A percentile compares a stretch with the other conserved stretches of the same genome.
Conservation (phyloP, 148 eudicot species). For the Pouteria glomerata region DNA sequence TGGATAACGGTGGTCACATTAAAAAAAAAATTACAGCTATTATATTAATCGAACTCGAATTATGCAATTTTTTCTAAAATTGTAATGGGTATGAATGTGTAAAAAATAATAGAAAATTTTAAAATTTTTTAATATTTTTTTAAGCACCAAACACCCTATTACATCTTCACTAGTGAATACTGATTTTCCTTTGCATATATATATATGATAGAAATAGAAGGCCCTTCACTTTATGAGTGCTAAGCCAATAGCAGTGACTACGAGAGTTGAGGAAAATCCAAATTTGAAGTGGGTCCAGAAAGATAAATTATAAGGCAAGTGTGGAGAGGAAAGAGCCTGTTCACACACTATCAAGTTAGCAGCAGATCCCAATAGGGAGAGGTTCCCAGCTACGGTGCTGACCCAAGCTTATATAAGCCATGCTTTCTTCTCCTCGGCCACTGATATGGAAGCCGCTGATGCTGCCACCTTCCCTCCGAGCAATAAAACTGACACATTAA, state of each 20-base stretch:
- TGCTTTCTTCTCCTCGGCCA: constrained; percentile 64
- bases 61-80: too few relatives aligned
- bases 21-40: too few relatives aligned
- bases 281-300: constrained; percentile 85
- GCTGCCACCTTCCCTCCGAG: constrained; percentile 79
- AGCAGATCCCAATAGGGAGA: constrained; percentile 82
- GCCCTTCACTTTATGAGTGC: constrained; percentile 41
- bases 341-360: constrained; percentile 93
- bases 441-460: constrained; percentile 70
- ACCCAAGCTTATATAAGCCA: constrained; percentile 96
- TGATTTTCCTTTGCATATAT: too few relatives aligned
- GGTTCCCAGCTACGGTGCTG: constrained; percentile 89
- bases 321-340: constrained; percentile 79
- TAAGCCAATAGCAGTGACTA: constrained; percentile 81
- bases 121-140: too few relatives aligned
- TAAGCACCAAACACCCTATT: too few relatives aligned
- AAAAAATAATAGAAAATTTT: too few relatives aligned
- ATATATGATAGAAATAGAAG: too few relatives aligned
- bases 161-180: too few relatives aligned
- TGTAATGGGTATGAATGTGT: too few relatives aligned
- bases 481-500: constrained; percentile 50
- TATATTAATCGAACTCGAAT: too few relatives aligned
- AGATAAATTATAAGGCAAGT: constrained; percentile 55
- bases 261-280: constrained; percentile 81
- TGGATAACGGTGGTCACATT: too few relatives aligned